phyloP scores from a whole-genome alignment of 805 yeast genomes.

The Metschnikowia kofuensis region DNA sequence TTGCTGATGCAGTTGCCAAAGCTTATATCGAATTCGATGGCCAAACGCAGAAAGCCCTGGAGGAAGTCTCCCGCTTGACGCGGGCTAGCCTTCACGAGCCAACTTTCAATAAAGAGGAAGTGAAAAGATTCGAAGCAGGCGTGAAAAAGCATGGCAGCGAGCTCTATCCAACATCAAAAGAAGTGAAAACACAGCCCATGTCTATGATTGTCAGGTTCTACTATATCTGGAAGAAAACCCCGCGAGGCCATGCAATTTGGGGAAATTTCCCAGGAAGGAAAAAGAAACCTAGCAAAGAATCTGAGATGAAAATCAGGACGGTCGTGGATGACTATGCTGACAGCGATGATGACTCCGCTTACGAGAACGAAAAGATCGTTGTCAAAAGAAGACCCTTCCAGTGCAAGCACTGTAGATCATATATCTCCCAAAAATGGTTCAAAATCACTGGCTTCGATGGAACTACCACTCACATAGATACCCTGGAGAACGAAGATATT shows the following conservation, averaged over 20 bases:
- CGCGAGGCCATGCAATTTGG: conserved; percentile 74
- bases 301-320: conserved; percentile 13
- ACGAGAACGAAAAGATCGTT: conserved; percentile 51
- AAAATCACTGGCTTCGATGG: conserved; percentile 60
- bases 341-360: conserved; percentile 68
- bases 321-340: conserved; percentile 53
- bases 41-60: conserved; percentile 48
- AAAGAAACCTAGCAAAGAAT: conserved; percentile 41
- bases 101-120: conserved; percentile 61
- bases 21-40: conserved; percentile 52
- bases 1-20: conserved; percentile 68
- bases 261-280: conserved; percentile 75
- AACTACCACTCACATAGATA: conserved; percentile 34
- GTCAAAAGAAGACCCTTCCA: conserved; percentile 40
- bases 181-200: conserved; percentile 69
- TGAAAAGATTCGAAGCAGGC: conserved; percentile 68
- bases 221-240: conserved; percentile 89
- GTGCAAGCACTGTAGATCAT: conserved; percentile 73
- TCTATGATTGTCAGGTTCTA: conserved; percentile 84
- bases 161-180: conserved; percentile 65
- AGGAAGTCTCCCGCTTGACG: conserved; percentile 45
- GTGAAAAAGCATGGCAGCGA: conserved; percentile 75
- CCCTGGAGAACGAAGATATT: conserved; percentile 12
- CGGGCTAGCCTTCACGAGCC: conserved; percentile 72
- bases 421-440: conserved; percentile 60